phyloP scores from a whole-genome alignment of 805 yeast genomes.

The Ogataea zsoltii region DNA sequence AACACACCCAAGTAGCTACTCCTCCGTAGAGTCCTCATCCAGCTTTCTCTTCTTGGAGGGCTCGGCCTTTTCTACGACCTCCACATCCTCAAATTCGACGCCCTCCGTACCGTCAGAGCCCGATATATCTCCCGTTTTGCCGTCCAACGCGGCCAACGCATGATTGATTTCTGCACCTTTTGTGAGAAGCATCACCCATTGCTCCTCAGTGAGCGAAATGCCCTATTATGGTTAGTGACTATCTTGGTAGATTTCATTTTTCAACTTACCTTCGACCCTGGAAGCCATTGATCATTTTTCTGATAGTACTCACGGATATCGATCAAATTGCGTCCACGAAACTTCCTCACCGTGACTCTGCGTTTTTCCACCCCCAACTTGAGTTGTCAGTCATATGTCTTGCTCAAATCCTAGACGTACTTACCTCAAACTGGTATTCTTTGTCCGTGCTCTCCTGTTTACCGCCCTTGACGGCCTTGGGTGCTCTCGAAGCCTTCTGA shows the following conservation, averaged over 20 bases:
- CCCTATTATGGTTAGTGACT: constrained; percentile 38
- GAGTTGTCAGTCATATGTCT: constrained; percentile 6
- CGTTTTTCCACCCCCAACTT: constrained; percentile 49
- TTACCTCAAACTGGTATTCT: constrained; percentile 23
- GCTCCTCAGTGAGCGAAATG: constrained; percentile 56
- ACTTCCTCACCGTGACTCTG: constrained; percentile 70
- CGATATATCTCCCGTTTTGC: constrained; percentile 14
- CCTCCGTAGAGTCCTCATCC: neutral
- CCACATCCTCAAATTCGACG: constrained; percentile 25
- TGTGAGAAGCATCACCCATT: constrained; percentile 52
- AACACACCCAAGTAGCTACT: neutral
- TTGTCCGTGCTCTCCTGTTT: constrained; percentile 1
- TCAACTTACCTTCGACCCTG: constrained; percentile 69
- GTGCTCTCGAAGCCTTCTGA: constrained; percentile 10
- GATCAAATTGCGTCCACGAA: constrained; percentile 63
- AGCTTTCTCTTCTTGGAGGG: constrained; percentile 14
- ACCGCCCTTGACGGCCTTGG: constrained; percentile 2
- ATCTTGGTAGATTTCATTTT: constrained; percentile 3
- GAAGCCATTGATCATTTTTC: constrained; percentile 56
- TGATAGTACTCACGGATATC: constrained; percentile 87
- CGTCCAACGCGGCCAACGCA: constrained; percentile 40
- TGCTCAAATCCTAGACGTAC: constrained; percentile 5
- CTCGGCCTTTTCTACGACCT: constrained; percentile 1
- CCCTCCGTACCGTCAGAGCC: constrained; percentile 20
- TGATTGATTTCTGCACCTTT: constrained; percentile 47